A percentile compares a stretch with the other conserved stretches of the same genome.
phyloP scores from a whole-genome alignment of 768 basidiomycete genomes.

The Termitomyces sp. region DNA sequence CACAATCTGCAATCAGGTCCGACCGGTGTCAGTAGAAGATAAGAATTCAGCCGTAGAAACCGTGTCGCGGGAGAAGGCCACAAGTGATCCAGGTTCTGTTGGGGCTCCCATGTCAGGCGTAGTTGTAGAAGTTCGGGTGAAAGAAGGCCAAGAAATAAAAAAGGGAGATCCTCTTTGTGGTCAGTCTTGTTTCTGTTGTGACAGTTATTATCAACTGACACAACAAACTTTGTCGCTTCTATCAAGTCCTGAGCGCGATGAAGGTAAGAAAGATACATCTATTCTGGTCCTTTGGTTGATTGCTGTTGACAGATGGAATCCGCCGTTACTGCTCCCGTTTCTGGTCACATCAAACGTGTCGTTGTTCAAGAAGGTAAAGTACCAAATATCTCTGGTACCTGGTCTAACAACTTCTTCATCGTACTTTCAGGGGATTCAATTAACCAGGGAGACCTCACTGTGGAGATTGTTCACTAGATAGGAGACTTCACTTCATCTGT shows the following conservation, averaged over 20 bases:
- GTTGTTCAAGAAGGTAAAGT: slow-evolving; percentile 77
- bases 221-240: slow-evolving; percentile 8
- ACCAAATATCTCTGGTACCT: neutral
- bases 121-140: slow-evolving; percentile 95
- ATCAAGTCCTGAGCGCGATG: slow-evolving; percentile 89
- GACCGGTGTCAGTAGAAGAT: slow-evolving; percentile 94
- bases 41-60: slow-evolving; percentile 96
- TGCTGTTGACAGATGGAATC: slow-evolving; percentile 81
- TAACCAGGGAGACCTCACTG: slow-evolving; percentile 87
- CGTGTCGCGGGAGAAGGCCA: slow-evolving; percentile 91
- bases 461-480: slow-evolving; percentile 64
- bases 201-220: slow-evolving; percentile 16
- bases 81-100: slow-evolving; percentile 91
- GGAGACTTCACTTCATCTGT: neutral
- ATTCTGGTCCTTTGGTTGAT: slow-evolving; percentile 9
- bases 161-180: slow-evolving; percentile 95
- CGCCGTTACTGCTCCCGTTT: slow-evolving; percentile 92
- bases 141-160: slow-evolving; percentile 97
- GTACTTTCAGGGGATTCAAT: slow-evolving; percentile 77
- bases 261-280: slow-evolving; percentile 51
- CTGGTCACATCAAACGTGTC: slow-evolving; percentile 93
- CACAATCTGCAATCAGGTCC: slow-evolving; percentile 50
- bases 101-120: slow-evolving; percentile 98
- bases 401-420: neutral
- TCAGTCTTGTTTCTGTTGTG: slow-evolving; percentile 35